Evolutionary conservation across 2,329 filamentous ascomycete genomes (phyloP), one percentile per base, ranked within the genome.

Genomic region (Podosphaera xanthii): DNA sequence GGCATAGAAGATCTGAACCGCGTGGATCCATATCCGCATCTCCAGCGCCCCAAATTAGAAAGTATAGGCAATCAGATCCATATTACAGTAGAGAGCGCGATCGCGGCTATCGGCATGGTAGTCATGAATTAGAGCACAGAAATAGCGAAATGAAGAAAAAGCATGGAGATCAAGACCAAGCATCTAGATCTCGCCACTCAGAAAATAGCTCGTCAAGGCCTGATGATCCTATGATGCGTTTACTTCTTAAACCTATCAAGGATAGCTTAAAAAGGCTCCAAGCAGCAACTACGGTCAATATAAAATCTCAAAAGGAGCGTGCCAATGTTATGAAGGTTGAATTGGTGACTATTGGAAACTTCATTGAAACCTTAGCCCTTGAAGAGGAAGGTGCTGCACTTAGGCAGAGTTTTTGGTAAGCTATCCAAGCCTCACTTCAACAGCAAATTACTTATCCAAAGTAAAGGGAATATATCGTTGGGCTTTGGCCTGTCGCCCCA

Each of bases 11-110:
- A 53, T 74, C 74, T 48, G 78, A 81, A 46, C 75, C 77, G 61
- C 73, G 74, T 34, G 75, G 75, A 5, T 82, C 83, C 58, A 76
- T 80, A 44, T 84, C 83, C 30, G 83, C 81, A n/a, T 89, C 86
- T 22, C 86, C 86, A 6, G 83, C 77, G 31, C 83, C 85, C 2
- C 74, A 74, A 36, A 68, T 71, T 58, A 69, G 71, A 22, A 79
- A 77, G 69, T 61, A 65, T 52, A 66, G 67, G 30, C 60, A 64
- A 48, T 59, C 63, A 38, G 68, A 78, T 62, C 64, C 69, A 3
- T 69, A 68, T 58, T 75, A 76, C 60, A 71, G 74, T 62, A 72
- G 73, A 44, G 74, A 77, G 30, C 70, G 73, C 50, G 75, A 77
- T 42, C 72, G 74, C 58, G 67, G 69, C 48, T 71, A 74, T 57